A percentile compares a stretch with the other conserved stretches of the same genome.
Conservation (phyloP, 2,329 filamentous ascomycete genomes). For the Scedosporium minutisporum region DNA sequence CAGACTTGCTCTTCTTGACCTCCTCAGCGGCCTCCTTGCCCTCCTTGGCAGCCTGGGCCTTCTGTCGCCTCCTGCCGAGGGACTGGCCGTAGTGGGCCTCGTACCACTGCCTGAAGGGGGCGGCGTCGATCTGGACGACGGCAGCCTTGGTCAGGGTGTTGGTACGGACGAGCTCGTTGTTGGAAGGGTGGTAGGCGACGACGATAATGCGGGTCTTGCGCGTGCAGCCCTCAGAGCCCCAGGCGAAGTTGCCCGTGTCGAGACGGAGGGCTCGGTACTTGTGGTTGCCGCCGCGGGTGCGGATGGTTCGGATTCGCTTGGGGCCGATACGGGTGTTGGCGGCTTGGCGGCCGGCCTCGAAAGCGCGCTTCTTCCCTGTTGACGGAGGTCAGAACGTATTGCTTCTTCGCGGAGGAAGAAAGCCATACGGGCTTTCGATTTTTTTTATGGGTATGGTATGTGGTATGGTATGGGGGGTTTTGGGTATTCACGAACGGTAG, state of each 20-base stretch:
- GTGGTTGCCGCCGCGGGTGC: conserved; percentile 96
- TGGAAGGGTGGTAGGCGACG: conserved; percentile 98
- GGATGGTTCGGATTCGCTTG: conserved; percentile 94
- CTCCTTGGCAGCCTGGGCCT: conserved; percentile 54
- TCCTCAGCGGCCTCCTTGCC: conserved; percentile 53
- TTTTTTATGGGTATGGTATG: conserved; percentile 17
- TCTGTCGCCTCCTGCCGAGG: conserved; percentile 84
- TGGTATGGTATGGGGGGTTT: conserved; percentile 13
- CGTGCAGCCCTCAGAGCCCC: conserved; percentile 94
- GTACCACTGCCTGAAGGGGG: conserved; percentile 99
- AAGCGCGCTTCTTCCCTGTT: conserved; percentile 90
- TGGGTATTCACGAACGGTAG: conserved; percentile 66
- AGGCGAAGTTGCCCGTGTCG: conserved; percentile 98
- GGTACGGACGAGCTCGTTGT: conserved; percentile 99
- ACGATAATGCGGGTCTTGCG: conserved; percentile 99
- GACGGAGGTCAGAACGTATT: conserved; percentile 68
- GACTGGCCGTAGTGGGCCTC: conserved; percentile 96
- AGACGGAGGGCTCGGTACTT: conserved; percentile 99
- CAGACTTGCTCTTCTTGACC: conserved; percentile 86
- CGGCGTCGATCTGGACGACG: conserved; percentile 97
- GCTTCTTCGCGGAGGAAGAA: conserved; percentile 21
- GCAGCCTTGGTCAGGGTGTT: conserved; percentile 99
- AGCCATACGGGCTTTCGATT: conserved; percentile 58
- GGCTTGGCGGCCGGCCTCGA: conserved; percentile 99
- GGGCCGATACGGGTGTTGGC: conserved; percentile 98